phyloP scores from a whole-genome alignment of 345 rosid genomes.

The Corymbia maculata region DNA sequence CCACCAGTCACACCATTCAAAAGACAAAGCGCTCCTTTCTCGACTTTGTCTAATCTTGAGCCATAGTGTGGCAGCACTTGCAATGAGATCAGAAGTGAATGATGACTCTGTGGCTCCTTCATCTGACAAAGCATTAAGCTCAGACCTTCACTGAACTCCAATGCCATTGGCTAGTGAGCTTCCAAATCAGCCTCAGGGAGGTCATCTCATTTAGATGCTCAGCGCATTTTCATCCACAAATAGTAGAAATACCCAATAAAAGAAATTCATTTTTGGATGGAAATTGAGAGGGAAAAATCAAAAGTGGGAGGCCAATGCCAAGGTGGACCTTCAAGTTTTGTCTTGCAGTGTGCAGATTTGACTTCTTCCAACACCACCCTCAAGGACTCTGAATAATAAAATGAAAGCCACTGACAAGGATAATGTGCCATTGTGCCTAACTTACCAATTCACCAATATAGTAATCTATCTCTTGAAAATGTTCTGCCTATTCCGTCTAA shows the following conservation, averaged over 20 bases:
- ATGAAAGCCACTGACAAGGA: not conserved
- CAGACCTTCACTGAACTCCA: not conserved
- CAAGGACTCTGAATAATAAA: not conserved
- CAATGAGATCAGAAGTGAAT: not conserved
- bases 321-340: not conserved
- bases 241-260: not conserved
- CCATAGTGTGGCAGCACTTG: not conserved
- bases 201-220: not conserved
- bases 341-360: not conserved
- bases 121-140: not conserved
- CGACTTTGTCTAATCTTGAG: not conserved
- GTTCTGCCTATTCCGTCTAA: not conserved
- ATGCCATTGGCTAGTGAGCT: not conserved
- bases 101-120: not conserved
- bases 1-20: not conserved
- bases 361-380: not conserved
- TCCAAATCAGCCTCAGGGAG: not conserved
- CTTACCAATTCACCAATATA: not conserved
- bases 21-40: not conserved
- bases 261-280: not conserved
- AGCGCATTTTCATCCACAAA: not conserved
- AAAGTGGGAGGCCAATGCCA: not conserved
- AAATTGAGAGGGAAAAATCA: not conserved
- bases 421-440: not conserved
- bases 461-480: not conserved